These are phyloP conservation scores for Filosporella fistucella DNA, from an alignment of 495 filamentous ascomycete genomes.

Conservation along the genomic window DNA sequence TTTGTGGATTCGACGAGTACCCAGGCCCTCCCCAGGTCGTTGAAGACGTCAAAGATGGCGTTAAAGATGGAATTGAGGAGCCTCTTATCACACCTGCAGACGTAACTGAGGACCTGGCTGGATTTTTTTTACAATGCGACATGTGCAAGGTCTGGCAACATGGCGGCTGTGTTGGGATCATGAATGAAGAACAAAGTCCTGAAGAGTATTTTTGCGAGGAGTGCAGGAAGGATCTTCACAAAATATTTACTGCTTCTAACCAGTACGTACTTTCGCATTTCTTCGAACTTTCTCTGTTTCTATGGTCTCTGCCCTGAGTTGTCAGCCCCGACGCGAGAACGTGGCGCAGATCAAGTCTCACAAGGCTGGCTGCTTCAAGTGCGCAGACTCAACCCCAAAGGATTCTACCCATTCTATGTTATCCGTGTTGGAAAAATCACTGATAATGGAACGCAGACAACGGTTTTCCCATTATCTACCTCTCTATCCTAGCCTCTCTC, in stretches of 20 bases:
- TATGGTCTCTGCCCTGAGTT: conserved; percentile 39
- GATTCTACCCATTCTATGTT: conserved; percentile 5
- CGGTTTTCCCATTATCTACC: conserved; percentile 53
- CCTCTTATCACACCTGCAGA: conserved; percentile 59
- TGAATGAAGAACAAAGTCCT: conserved; percentile 84
- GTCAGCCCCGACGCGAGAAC: conserved; percentile 40
- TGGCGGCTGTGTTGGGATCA: conserved; percentile 95
- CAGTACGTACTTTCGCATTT: conserved; percentile 59
- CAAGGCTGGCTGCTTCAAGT: conserved; percentile 31
- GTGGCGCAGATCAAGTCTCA: conserved; percentile 41
- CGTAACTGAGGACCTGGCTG: conserved; percentile 79
- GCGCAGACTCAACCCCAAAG: conserved; percentile 2
- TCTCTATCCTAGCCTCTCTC: conserved; percentile 38
- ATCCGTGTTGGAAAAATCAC: conserved; percentile 6
- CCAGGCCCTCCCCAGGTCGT: conserved; percentile 76
- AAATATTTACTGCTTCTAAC: conserved; percentile 69
- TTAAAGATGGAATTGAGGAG: conserved; percentile 45
- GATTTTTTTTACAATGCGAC: conserved; percentile 98
- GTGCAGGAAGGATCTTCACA: conserved; percentile 89
- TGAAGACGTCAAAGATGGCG: conserved; percentile 48
- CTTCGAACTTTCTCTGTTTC: conserved; percentile 31
- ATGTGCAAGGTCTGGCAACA: conserved; percentile 98
- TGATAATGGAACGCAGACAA: conserved; percentile 36
- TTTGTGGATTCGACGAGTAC: conserved; percentile 93
- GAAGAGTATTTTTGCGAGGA: conserved; percentile 98